These are phyloP conservation scores for Clarireedia homoeocarpa DNA, from an alignment of 2,329 filamentous ascomycete species.

Conservation along the genomic window DNA sequence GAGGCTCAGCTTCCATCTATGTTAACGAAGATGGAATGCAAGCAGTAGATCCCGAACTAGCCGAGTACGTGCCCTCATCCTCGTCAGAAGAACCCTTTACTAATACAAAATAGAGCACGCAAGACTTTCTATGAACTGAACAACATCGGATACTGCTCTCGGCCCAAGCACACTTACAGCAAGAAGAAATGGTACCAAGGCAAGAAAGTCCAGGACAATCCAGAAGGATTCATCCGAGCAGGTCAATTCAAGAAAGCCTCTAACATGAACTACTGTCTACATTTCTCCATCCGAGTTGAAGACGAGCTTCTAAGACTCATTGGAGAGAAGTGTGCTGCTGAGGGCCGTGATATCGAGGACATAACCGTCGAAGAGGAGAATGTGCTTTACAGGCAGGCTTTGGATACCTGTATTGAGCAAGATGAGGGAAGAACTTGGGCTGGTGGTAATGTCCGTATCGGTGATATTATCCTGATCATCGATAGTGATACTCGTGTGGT, in stretches of 20 bases:
- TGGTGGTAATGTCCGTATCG: conserved; percentile 51
- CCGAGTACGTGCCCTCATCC: conserved; percentile 12
- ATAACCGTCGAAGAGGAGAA: conserved; percentile 34
- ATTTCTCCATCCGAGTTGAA: conserved; percentile 22
- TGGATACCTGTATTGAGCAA: conserved; percentile 43
- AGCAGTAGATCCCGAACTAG: conserved; percentile 29
- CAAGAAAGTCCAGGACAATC: conserved; percentile 8
- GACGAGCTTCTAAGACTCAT: conserved; percentile 38
- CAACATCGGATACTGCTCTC: conserved; percentile 49
- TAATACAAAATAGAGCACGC: conserved; percentile 30
- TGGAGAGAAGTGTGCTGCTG: not conserved
- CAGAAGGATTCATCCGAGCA: conserved; percentile 39
- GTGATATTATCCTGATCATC: conserved; percentile 58
- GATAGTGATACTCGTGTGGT: conserved; percentile 58
- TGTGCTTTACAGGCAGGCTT: conserved; percentile 38
- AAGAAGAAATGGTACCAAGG: conserved; percentile 12
- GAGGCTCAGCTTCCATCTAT: conserved; percentile 59
- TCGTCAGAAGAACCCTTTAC: too few species aligned
- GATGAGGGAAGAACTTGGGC: conserved; percentile 46
- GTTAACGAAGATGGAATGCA: conserved; percentile 64
- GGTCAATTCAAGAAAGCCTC: conserved; percentile 69
- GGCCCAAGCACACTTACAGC: conserved; percentile 31
- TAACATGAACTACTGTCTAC: conserved; percentile 63
- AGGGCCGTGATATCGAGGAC: conserved; percentile 4
- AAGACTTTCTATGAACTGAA: conserved; percentile 50